Base-by-base conservation (phyloP, 176 grass and related monocot genomes). In the Phoenix dactylifera region DNA sequence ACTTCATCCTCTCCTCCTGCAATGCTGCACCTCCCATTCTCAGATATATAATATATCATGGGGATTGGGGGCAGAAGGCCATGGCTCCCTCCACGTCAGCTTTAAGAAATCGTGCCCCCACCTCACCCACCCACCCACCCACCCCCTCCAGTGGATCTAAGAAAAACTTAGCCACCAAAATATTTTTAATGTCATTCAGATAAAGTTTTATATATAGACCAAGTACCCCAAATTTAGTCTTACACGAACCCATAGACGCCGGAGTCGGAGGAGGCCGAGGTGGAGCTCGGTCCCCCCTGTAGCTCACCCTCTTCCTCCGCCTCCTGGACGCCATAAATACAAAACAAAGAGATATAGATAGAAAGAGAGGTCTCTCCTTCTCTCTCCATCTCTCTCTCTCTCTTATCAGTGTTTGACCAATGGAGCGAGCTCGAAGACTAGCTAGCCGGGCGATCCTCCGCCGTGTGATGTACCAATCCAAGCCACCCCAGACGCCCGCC, bases 351-450 rank as follows among this genome's bases (percentile, higher is more conserved):
- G 28, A 30, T 4, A 30, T 4, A 22, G 20, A 26, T 12, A 67
- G 51, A 18, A 16, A 67, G 28, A 26, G 26, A 30, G 3, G 4
- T 35, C 65, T 67, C 18, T 18, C 1, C 24, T 25, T 25, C 24
- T 25, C 24, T 54, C 14, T 5, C 16, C 20, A 20, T 20, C 20
- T 20, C 20, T 20, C 20, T 20, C 20, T 54, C 14, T 5, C 16
- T 64, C 22, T 55, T 7, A 58, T 16, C 4, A 29, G 14, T 14
- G 51, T 60, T 32, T 4, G 5, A 32, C 22, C 17, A 24, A 97
- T 97, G 93, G 93, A 91, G 70, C 82, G 87, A 74, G 81, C 84
- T 55, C 87, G 93, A 58, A 88, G 84, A 70, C 75, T 88, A 62
- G 93, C 93, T 49, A 82, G 17, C 67, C 83, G 73, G 69, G 84